A percentile compares a stretch with the other conserved stretches of the same genome.
These are phyloP conservation scores for Yarrowia deformans DNA, from an alignment of 805 yeast genomes.

Conservation along the genomic window DNA sequence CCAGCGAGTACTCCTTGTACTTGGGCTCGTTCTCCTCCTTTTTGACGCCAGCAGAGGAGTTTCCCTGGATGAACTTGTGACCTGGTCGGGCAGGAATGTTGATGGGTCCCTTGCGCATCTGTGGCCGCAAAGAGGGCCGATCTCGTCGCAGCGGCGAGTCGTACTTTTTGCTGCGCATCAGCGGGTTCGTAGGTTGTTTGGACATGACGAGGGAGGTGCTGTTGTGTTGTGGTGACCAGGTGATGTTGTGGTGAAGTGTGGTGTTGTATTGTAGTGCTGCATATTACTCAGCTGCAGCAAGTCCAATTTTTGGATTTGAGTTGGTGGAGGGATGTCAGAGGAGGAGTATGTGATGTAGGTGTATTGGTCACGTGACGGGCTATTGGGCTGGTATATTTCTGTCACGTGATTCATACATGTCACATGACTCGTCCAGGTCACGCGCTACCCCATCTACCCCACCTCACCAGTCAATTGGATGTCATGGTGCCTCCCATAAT, in stretches of 20 bases:
- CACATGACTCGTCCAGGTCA: too few relatives aligned
- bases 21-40: constrained; percentile 32
- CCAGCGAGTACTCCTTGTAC: constrained; percentile 51
- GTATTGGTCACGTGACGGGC: too few relatives aligned
- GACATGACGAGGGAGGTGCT: constrained; percentile 7
- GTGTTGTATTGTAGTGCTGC: not conserved
- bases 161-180: constrained; percentile 35
- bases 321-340: not conserved
- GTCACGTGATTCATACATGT: too few relatives aligned
- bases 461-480: too few relatives aligned
- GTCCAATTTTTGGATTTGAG: not conserved
- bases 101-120: constrained; percentile 25
- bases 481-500: too few relatives aligned
- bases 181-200: constrained; percentile 33
- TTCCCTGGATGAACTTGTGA: constrained; percentile 12
- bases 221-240: not conserved
- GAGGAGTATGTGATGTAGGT: too few relatives aligned
- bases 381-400: too few relatives aligned
- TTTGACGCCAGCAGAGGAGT: not conserved
- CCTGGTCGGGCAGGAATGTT: constrained; percentile 30
- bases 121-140: constrained; percentile 31
- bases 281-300: not conserved
- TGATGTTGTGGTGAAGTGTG: not conserved
- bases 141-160: constrained; percentile 39
- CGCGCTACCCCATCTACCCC: too few relatives aligned